A percentile compares a stretch with the other conserved stretches of the same genome.
Conservation (phyloP, 1,284 basidiomycete species). For the Moesziomyces sp. region DNA sequence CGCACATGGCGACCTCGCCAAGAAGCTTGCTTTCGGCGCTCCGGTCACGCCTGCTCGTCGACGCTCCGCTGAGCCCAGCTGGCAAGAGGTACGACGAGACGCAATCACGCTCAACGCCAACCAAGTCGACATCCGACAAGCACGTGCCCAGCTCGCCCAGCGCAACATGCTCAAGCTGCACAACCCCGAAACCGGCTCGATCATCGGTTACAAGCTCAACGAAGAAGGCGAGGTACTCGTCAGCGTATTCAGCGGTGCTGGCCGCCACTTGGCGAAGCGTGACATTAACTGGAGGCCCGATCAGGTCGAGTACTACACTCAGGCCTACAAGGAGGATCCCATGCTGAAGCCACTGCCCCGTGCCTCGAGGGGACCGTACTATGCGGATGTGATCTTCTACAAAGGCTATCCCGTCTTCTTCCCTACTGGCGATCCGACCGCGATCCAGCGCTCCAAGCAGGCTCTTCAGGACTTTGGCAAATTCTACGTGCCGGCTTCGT, state of each 20-base stretch:
- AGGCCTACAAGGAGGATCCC: not conserved
- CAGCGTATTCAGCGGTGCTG: not conserved
- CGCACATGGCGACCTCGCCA: conserved; percentile 1
- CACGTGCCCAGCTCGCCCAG: not conserved
- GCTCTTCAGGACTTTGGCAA: conserved; percentile 4
- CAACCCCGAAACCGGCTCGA: not conserved
- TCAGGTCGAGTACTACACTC: not conserved
- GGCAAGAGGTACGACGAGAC: no score
- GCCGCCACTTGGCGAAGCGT: no score
- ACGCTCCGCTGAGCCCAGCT: no score
- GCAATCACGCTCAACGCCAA: no score
- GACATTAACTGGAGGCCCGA: not conserved
- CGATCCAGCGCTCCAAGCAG: not conserved
- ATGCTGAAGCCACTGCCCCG: not conserved
- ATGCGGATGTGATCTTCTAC: not conserved
- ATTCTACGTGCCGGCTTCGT: not conserved
- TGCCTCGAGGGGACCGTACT: conserved; percentile 3
- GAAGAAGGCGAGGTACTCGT: conserved; percentile 1
- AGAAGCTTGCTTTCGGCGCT: conserved; percentile 6
- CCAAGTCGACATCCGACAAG: not conserved
- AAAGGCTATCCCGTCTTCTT: conserved; percentile 11
- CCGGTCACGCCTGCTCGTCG: not conserved
- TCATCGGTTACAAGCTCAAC: not conserved
- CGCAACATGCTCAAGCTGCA: conserved; percentile 1
- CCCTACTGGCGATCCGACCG: not conserved